Base-by-base conservation (phyloP, 495 filamentous ascomycete genomes). In the Durotheca rogersii region DNA sequence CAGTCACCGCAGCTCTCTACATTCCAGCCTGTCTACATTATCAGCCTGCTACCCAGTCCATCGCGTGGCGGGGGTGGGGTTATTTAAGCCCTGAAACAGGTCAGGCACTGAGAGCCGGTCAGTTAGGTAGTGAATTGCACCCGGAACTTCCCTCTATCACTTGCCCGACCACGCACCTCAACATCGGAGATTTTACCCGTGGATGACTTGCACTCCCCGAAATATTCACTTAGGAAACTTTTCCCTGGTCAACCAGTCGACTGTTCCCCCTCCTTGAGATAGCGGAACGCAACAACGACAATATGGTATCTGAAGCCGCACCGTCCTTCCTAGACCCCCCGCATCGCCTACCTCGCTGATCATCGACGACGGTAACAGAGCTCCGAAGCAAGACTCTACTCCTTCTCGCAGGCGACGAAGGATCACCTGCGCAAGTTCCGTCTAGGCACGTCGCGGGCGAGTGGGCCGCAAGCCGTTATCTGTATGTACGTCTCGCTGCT, bases 341-440 rank as follows among this genome's bases (percentile, higher is more conserved):
- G n/a, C n/a, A n/a, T n/a, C n/a, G n/a, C 34, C 7, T 9, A 10
- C 15, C 15, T 19, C 44, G 15, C 40, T 47, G 29, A 60, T 32
- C 6, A 38, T 19, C 2, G 3, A 32, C 2, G 4, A 27, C 23
- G 23, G 23, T 56, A n/a, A n/a, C n/a, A 81, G 82, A 72, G 87
- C 60, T 93, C 90, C 58, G 92, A 96, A 74, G 79, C 88, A 41
- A 79, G 93, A 47, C 79, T 98, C 57, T 98, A 97, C 72, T 85
- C 91, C 18, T 95, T 97, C 81, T 91, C 89, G 23, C 77, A 83
- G 34, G 88, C 90, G 69, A 96, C 89, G 18, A 88, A 82, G 69
- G 84, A 88, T 57, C 81, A 87, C 64, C 79, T 98, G 46, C 84
- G 87, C 63, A 96, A 95, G 67, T 97, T 98, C 73, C 88, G 93